Conservation (phyloP, 257 asterid species). For the Ilex aquifolium region DNA sequence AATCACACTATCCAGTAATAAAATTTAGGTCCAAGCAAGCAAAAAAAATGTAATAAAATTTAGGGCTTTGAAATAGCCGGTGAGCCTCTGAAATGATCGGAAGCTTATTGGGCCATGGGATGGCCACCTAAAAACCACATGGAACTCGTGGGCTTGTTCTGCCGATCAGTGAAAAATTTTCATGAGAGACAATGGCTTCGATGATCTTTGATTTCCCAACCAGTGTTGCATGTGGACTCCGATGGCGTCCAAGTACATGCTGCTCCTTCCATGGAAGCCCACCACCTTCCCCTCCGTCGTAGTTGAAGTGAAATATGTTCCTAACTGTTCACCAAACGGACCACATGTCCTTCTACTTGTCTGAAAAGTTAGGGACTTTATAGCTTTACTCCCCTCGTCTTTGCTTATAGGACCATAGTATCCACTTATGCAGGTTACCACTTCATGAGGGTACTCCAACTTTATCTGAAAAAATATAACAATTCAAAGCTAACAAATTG, state of each 20-base stretch:
- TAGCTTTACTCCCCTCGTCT: conserved; percentile 41
- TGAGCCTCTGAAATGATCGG: too few relatives aligned
- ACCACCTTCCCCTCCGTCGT: conserved; percentile 79
- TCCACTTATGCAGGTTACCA: conserved; percentile 63
- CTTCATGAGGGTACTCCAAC: conserved; percentile 68
- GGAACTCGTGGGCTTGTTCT: too few relatives aligned
- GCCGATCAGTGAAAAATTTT: conserved; percentile 35
- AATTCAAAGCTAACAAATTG: background rate
- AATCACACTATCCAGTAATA: too few relatives aligned
- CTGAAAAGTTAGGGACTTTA: conserved; percentile 59
- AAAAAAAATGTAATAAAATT: too few relatives aligned
- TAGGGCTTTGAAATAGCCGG: too few relatives aligned
- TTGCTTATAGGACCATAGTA: conserved; percentile 42
- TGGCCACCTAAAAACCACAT: too few relatives aligned
- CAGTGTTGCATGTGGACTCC: conserved; percentile 94
- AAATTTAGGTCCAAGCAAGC: too few relatives aligned
- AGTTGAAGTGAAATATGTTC: conserved; percentile 57
- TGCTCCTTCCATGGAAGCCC: conserved; percentile 80
- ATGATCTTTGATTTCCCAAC: conserved; percentile 54
- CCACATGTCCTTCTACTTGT: conserved; percentile 54
- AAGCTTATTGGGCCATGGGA: too few relatives aligned
- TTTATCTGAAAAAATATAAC: conserved; percentile 38
- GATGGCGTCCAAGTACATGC: conserved; percentile 68
- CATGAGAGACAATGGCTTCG: conserved; percentile 37
- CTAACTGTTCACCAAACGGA: conserved; percentile 66